Conservation (phyloP, 1,284 basidiomycete genomes). For the Papiliotrema terrestris region DNA sequence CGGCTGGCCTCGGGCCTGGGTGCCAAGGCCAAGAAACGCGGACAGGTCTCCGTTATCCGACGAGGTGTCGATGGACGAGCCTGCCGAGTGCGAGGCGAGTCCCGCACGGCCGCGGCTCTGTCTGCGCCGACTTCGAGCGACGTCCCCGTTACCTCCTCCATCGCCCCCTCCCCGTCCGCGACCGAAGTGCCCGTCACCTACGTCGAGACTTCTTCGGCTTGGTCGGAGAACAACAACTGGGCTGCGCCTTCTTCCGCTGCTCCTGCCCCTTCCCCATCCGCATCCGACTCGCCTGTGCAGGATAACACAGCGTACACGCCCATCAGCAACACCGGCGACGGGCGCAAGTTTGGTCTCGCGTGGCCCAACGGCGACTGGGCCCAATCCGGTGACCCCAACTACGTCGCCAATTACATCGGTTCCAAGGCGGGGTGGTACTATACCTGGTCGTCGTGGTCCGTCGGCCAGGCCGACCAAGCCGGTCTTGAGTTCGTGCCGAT, state of each 20-base stretch:
- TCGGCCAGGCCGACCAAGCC: constrained; percentile 43
- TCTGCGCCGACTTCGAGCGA: constrained; percentile 15
- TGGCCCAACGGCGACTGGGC: constrained; percentile 60
- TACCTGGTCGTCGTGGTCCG: constrained; percentile 43
- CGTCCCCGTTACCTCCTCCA: constrained; percentile 10
- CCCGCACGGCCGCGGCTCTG: constrained; percentile 20
- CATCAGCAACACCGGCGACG: constrained; percentile 10
- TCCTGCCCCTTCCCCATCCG: not conserved
- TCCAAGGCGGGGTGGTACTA: constrained; percentile 40
- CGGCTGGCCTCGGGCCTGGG: constrained; percentile 12
- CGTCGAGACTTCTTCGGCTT: not conserved
- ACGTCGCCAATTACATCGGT: constrained; percentile 53
- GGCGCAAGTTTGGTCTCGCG: constrained; percentile 59
- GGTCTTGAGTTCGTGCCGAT: constrained; percentile 61
- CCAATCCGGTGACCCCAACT: constrained; percentile 46
- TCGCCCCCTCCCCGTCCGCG: constrained; percentile 9
- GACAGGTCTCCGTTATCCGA: constrained; percentile 10
- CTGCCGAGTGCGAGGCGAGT: constrained; percentile 39
- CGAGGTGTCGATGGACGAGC: constrained; percentile 41
- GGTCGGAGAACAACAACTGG: constrained; percentile 47
- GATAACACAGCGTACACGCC: constrained; percentile 6
- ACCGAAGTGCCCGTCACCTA: constrained; percentile 23
- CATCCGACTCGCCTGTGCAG: constrained; percentile 3
- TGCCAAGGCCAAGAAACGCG: constrained; percentile 12
- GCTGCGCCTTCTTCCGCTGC: constrained; percentile 5